Evolutionary conservation across 1,284 basidiomycete genomes (phyloP), one percentile per base, ranked within the genome.

Genomic region (Rhodotorula sp.): DNA sequence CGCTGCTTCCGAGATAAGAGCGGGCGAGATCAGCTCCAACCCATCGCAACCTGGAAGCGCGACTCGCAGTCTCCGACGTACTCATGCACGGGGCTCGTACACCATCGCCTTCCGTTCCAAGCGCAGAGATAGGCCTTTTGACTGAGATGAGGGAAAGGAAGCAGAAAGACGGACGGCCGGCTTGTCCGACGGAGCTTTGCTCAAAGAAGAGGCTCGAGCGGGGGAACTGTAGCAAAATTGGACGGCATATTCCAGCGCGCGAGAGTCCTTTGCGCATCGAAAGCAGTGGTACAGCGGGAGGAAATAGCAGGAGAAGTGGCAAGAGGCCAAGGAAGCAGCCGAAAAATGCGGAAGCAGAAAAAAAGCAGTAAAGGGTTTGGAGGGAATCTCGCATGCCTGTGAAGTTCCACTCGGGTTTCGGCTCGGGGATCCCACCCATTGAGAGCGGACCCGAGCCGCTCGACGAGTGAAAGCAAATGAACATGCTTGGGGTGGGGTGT

Each of bases 361-460:
- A 15, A 43, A 43, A 43, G 38, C 38, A 43, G 38, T 43, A 12
- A 43, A 43, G 12, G 10, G 10, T 43, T 38, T 28, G 28, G 34
- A 38, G 26, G 28, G n/a, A 31, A 54, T 62, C 28, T 62, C 50
- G 61, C 50, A 50, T 38, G 50, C 61, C 61, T 62, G 61, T 62
- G 61, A 62, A 62, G 61, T 43, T 62, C 26, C 34, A 47, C 34
- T 50, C 54, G 50, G 61, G 38, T 16, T 23, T 12, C 18, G 7
- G 23, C 50, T 38, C 23, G 23, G 28, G 16, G 28, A 5, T 12
- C 31, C 19, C 28, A 2, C 55, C 14, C 3, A n/a, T 34, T 18
- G 5, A 57, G n/a, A 56, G 18, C 10, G n/a, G 58, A 28, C 26
- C 16, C 14, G 28, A 55, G 14, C 54, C 54, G 58, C n/a, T 5